Conservation (phyloP, 2,329 filamentous ascomycete genomes). For the Fusarium sp. region DNA sequence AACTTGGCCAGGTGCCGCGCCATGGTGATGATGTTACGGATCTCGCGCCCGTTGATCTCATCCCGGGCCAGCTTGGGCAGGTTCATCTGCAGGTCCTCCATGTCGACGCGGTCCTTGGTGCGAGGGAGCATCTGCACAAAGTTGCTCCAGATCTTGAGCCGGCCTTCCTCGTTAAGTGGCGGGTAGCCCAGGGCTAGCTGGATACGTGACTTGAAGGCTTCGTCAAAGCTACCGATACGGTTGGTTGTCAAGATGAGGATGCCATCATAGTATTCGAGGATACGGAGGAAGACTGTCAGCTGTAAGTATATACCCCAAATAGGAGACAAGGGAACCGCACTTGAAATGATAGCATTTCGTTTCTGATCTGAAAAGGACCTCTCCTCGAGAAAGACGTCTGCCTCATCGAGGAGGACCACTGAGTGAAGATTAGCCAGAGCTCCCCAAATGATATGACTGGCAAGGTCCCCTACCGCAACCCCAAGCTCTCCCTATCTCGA, state of each 20-base stretch:
- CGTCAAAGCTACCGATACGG: conserved; percentile 56
- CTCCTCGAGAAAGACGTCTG: conserved; percentile 23
- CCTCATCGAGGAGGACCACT: conserved; percentile 1
- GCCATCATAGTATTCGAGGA: conserved; percentile 54
- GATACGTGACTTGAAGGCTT: conserved; percentile 55
- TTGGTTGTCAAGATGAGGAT: conserved; percentile 60
- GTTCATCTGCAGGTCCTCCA: conserved; percentile 18
- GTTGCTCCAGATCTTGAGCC: conserved; percentile 41
- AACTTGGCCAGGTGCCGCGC: conserved; percentile 27
- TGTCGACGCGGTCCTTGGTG: conserved; percentile 30
- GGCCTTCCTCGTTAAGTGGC: conserved; percentile 31
- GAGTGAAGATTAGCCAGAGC: neutral
- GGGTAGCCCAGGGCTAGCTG: conserved; percentile 45
- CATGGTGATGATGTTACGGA: conserved; percentile 41
- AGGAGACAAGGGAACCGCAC: neutral
- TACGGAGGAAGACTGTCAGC: conserved; percentile 50
- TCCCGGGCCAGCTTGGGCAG: conserved; percentile 5
- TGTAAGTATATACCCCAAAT: neutral
- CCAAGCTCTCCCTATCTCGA: conserved; percentile 26
- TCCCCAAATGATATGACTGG: no score
- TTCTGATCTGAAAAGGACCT: conserved; percentile 7
- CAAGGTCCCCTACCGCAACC: conserved; percentile 3
- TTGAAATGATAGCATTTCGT: conserved; percentile 12
- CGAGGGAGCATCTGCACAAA: conserved; percentile 39
- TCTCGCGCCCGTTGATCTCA: conserved; percentile 45